Evolutionary conservation across 345 rosid genomes (phyloP), one percentile per base, ranked within the genome.

Genomic region (Angophora floribunda): DNA sequence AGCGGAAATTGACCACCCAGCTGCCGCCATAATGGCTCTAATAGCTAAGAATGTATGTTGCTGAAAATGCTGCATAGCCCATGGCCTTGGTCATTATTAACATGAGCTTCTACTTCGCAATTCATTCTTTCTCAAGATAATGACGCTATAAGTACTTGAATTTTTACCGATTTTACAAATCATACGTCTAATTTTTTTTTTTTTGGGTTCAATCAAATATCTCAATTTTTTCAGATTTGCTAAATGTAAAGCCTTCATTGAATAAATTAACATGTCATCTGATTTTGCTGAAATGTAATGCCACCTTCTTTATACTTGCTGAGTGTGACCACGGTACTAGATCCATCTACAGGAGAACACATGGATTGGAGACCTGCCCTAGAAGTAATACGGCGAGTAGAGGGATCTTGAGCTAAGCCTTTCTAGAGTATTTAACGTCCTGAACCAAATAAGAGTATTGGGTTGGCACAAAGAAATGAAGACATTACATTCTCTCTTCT

Each of bases 401-500:
- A 28, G 16, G 0, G 32, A 61, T 61, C 8, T 2, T 0, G 4
- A 61, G 8, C 70, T 61, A 6, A 6, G 32, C 70, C 70, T 12
- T 61, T 61, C 2, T 28, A 61, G 7, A 28, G 17, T 14, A 61
- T 57, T 6, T 57, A 4, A 57, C n/a, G 0, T 57, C 65, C n/a
- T 10, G 9, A 57, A 57, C 6, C 1, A 0, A 57, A 57, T 6
- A 10, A 24, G 65, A 57, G 1, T 9, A 0, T 5, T 4, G 41
- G 41, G 41, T 36, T 36, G 41, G 41, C 41, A 36, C 4, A 4
- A 36, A 36, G 41, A 36, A 36, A 36, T 36, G 41, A 36, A 36
- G 41, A 36, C 41, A 36, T 36, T 36, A 36, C 41, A 4, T 36
- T 36, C 41, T 36, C 41, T 36, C 41, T 36, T 36, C 41, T 36